Evolutionary conservation across 2,329 filamentous ascomycete species (phyloP), one percentile per base, ranked within the genome.

Genomic region (Hirsutella rhossiliensis): DNA sequence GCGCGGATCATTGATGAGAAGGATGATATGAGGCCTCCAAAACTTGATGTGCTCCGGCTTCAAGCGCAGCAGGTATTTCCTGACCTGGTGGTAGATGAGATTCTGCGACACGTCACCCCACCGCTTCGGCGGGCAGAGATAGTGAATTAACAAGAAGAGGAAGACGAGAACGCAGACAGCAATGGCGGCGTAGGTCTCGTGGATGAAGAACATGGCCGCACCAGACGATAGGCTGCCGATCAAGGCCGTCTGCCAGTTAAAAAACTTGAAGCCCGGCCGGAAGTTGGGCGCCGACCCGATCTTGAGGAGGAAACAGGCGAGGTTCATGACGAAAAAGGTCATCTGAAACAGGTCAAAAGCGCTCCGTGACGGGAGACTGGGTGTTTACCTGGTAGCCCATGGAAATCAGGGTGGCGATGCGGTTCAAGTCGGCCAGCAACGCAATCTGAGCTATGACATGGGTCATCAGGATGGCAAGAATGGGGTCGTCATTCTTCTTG

Each of bases 61-160:
- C 28, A 94, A 67, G n/a, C 87, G 78, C 28, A 94, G 68, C 28
- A 94, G 65, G 56, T 94, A 94, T 55, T 94, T 94, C 47, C 87
- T 76, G 13, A 94, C 87, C 65, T 94, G 87, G 48, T 78, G 50
- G 56, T 94, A 94, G 43, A 94, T 94, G 48, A 94, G 66, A 54
- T 86, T 89, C 54, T 94, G 87, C 9, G 84, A 89, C 17, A 94
- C 87, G 60, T 94, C 87, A 1, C 87, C 87, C 87, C 87, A 94
- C 31, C 83, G 78, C 57, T 94, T 94, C 0, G 87, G 87, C 1
- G 86, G 85, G 29, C 83, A 84, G 1, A 83, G 80, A 52, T 90
- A 94, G 56, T 94, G 87, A 27, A 94, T 92, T 30, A 94, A 64
- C 15, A 89, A 63, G 58, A 94, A 94, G 2, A 94, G 68, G n/a